Evolutionary conservation across 441 rosid genomes (phyloP).

Genomic region (Sinapis alba): DNA sequence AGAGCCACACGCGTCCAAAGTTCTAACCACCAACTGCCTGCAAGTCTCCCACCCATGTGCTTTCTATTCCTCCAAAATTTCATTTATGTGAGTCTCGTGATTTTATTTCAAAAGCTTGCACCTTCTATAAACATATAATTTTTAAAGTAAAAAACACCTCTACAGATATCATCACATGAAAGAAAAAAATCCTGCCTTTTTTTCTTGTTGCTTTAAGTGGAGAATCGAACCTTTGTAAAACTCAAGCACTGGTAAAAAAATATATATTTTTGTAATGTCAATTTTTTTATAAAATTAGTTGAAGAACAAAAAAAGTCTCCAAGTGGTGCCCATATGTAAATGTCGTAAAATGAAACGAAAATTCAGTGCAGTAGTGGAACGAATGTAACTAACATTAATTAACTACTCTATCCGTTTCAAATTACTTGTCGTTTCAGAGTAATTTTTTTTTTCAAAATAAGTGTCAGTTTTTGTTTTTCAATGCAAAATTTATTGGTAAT

Average conservation of each 20-base stretch:
- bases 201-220: too few relatives aligned
- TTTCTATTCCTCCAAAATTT: slow-evolving; percentile 12
- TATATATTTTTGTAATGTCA: too few relatives aligned
- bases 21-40: slow-evolving; percentile 39
- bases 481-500: too few relatives aligned
- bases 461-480: too few relatives aligned
- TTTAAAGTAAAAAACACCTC: not conserved
- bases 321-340: not conserved
- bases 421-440: too few relatives aligned
- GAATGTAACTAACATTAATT: not conserved
- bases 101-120: slow-evolving; percentile 16
- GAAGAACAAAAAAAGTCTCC: not conserved
- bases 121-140: not conserved
- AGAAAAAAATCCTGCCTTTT: slow-evolving; percentile 19
- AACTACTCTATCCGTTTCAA: too few relatives aligned
- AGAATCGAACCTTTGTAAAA: too few relatives aligned
- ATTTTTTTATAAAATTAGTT: not conserved
- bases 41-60: slow-evolving; percentile 34
- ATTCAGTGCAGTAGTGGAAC: not conserved
- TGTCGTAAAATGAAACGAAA: not conserved
- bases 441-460: too few relatives aligned
- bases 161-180: slow-evolving; percentile 23
- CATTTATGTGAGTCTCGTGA: slow-evolving; percentile 15
- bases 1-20: slow-evolving; percentile 43
- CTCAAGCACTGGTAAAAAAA: too few relatives aligned